These are phyloP conservation scores for Stagonosporopsis tanaceti DNA, from an alignment of 2,329 filamentous ascomycete genomes.

Conservation along the genomic window DNA sequence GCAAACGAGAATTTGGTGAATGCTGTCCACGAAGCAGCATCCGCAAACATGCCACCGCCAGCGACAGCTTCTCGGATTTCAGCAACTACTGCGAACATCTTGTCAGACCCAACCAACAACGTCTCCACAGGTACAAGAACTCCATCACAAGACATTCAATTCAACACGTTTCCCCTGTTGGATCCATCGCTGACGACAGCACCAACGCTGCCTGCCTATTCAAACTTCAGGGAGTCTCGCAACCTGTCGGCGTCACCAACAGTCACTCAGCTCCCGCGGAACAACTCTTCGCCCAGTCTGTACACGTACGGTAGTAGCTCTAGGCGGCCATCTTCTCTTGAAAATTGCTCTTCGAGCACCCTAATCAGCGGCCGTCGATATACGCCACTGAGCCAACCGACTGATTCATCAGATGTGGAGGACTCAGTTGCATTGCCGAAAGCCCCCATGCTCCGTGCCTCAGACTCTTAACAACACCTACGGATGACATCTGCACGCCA, in stretches of 20 bases:
- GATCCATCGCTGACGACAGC: constrained; percentile 28
- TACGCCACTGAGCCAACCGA: constrained; percentile 18
- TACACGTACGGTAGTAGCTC: not conserved
- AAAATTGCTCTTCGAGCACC: not conserved
- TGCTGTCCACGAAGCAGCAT: constrained; percentile 19
- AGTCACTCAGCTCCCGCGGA: not conserved
- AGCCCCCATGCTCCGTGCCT: constrained; percentile 18
- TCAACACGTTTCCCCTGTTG: constrained; percentile 33
- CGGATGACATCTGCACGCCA: constrained; percentile 16
- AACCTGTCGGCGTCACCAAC: constrained; percentile 1
- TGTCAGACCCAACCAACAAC: constrained; percentile 5
- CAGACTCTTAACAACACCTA: constrained; percentile 25
- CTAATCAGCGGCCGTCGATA: constrained; percentile 12
- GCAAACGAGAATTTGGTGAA: constrained; percentile 18
- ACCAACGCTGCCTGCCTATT: constrained; percentile 20
- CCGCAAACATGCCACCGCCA: constrained; percentile 18
- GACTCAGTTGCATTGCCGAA: not conserved
- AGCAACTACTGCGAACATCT: constrained; percentile 15
- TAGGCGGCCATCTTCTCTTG: not conserved
- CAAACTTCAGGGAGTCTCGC: constrained; percentile 33
- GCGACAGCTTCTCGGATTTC: constrained; percentile 14
- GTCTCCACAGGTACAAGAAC: constrained; percentile 18
- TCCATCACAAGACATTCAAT: constrained; percentile 31
- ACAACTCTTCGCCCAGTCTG: constrained; percentile 7
- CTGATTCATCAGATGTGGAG: constrained; percentile 14